Base-by-base conservation (phyloP, 1,284 basidiomycete species). In the Ganoderma sinense region DNA sequence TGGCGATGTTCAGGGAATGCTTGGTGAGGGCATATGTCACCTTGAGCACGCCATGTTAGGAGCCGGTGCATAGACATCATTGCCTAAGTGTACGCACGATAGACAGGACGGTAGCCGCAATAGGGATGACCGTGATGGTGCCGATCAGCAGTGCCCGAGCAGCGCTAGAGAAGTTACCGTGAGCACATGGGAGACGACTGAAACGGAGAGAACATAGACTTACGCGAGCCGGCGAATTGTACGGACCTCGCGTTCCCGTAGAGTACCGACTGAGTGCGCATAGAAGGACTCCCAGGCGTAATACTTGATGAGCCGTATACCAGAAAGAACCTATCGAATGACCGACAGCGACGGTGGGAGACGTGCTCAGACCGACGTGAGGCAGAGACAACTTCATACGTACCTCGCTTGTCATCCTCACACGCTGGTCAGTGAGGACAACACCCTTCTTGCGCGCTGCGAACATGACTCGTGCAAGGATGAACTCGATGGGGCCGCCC, bases 281-380 rank as follows among this genome's bases (percentile, higher is more conserved):
- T 92, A 95, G 77, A 93, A 91, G 16, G 77, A 71, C 77, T 92
- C 90, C 88, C 88, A 90, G 0, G 86, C 87, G 74, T 88, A 91
- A 64, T 83, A 82, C 76, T 91, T 91, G 76, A 91, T 84, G 13
- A 91, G 80, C 2, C 89, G 84, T 65, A 91, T 89, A 43, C 89
- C 90, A 78, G 89, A 88, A 7, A 91, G 80, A 2, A 91, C 86
- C 85, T 88, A 14, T 10, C 18, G n/a, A 45, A 23, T 23, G n/a
- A 48, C 13, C 11, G 48, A 11, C 23, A 14, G 69, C 39, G 29
- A 60, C 26, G 36, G 39, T 39, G 58, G 20, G 20, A 59, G n/a
- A 60, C 36, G 23, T 29, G 1, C 23, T 31, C 29, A 51, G 45
- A 29, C 14, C 16, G 26, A 26, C 8, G 23, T 14, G 48, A 11